Percentiles rank a stretch among this genome's conserved stretches.
Evolutionary conservation across 176 grass and related monocot genomes (phyloP).

Genomic region (Aegilops tauschii): DNA sequence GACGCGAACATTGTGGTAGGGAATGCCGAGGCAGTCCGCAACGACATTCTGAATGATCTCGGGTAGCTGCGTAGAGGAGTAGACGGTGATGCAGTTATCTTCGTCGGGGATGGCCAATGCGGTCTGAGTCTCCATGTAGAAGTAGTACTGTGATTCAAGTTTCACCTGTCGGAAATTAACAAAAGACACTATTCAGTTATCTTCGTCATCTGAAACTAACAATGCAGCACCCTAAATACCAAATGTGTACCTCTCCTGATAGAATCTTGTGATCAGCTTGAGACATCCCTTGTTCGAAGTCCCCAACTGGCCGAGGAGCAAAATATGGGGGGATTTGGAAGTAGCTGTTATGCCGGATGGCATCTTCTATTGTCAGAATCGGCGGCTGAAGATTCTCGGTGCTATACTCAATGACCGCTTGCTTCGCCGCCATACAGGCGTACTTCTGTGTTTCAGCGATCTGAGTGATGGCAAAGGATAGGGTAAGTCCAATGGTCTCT

Average conservation of each 20-base stretch:
- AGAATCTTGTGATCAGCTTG: constrained; percentile 84
- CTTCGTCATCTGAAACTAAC: too few relatives aligned
- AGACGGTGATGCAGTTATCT: constrained; percentile 75
- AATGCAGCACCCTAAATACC: neutral
- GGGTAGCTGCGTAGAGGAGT: constrained; percentile 50
- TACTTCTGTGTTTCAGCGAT: constrained; percentile 74
- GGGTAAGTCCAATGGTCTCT: neutral
- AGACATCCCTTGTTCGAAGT: constrained; percentile 73
- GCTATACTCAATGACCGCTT: constrained; percentile 54
- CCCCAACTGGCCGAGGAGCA: constrained; percentile 50
- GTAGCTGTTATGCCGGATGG: constrained; percentile 56
- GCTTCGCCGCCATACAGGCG: constrained; percentile 69
- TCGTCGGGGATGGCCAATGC: constrained; percentile 74
- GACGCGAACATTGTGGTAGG: constrained; percentile 70
- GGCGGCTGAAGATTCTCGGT: constrained; percentile 62
- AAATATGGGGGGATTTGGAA: constrained; percentile 40
- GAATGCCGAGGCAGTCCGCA: constrained; percentile 65
- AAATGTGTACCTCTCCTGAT: constrained; percentile 45
- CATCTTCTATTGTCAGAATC: constrained; percentile 74
- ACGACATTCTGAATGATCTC: constrained; percentile 45
- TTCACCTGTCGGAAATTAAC: constrained; percentile 32
- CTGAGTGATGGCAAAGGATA: constrained; percentile 31
- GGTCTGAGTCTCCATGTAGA: constrained; percentile 78
- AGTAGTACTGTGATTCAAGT: constrained; percentile 79
- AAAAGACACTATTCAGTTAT: too few relatives aligned